Evolutionary conservation across 1,284 basidiomycete genomes (phyloP).

Genomic region (Ustilago xerochloae): DNA sequence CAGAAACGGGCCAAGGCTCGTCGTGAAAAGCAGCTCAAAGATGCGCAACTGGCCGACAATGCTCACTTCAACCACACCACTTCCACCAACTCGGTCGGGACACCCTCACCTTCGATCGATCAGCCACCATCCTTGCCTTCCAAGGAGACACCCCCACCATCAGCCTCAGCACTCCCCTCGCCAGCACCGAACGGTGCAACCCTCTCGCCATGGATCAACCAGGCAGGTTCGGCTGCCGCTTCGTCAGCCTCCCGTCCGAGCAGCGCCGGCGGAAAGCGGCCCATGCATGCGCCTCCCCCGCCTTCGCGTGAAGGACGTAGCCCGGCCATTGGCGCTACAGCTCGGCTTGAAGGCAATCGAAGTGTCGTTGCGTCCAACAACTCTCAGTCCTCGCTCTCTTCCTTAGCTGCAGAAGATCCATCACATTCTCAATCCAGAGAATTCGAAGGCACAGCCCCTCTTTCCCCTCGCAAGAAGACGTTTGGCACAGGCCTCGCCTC

Average conservation of each 20-base stretch:
- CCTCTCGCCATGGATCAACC: constrained; percentile 36
- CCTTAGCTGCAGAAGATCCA: constrained; percentile 12
- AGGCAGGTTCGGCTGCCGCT: constrained; percentile 12
- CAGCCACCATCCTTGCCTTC: constrained; percentile 26
- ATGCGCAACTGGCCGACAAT: constrained; percentile 23
- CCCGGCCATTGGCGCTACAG: constrained; percentile 16
- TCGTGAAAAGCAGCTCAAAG: constrained; percentile 41
- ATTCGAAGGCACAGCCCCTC: constrained; percentile 26
- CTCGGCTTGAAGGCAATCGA: constrained; percentile 22
- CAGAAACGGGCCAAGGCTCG: constrained; percentile 69
- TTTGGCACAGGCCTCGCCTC: constrained; percentile 7
- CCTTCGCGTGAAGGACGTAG: constrained; percentile 42
- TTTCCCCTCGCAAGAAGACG: constrained; percentile 32
- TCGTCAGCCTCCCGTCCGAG: constrained; percentile 19
- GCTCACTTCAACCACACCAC: constrained; percentile 2
- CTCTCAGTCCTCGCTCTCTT: constrained; percentile 22
- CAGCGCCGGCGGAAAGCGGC: constrained; percentile 34
- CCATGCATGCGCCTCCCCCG: constrained; percentile 47
- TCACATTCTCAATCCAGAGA: constrained; percentile 5
- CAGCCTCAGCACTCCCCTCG: constrained; percentile 15
- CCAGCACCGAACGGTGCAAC: constrained; percentile 21
- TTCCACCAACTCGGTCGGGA: not conserved
- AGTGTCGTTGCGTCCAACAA: constrained; percentile 2
- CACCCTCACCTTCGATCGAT: constrained; percentile 10
- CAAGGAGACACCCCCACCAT: constrained; percentile 17